phyloP scores from a whole-genome alignment of 345 rosid genomes.

The Salix dunnii region DNA sequence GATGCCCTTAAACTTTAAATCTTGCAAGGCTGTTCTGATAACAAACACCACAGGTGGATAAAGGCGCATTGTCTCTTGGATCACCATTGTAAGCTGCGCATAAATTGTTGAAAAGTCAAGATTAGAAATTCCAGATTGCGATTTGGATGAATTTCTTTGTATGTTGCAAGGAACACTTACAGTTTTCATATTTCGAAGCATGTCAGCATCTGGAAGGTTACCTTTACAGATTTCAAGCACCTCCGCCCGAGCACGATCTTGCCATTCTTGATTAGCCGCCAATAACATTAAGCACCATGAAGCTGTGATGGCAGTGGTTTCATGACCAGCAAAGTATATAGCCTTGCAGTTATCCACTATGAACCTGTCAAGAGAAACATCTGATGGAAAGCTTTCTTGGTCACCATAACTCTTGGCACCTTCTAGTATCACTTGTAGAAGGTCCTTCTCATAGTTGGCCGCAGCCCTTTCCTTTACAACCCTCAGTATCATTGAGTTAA shows the following conservation, averaged over 20 bases:
- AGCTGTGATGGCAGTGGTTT: conserved; percentile 21
- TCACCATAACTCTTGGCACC: conserved; percentile 6
- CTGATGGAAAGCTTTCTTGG: not conserved
- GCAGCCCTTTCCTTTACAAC: conserved; percentile 21
- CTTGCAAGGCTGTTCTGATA: conserved; percentile 15
- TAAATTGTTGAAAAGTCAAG: not conserved
- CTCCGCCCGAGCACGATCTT: conserved; percentile 17
- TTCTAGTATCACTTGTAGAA: conserved; percentile 23
- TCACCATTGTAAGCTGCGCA: conserved; percentile 26
- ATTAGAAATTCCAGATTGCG: not conserved
- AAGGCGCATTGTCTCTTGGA: conserved; percentile 19
- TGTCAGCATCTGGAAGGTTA: conserved; percentile 18
- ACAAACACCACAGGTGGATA: conserved; percentile 10
- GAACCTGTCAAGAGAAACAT: conserved; percentile 8
- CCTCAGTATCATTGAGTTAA: conserved; percentile 14
- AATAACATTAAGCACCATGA: conserved; percentile 24
- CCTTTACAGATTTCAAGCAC: conserved; percentile 17
- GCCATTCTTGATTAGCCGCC: conserved; percentile 34
- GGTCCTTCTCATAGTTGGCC: conserved; percentile 18
- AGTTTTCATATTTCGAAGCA: conserved; percentile 30
- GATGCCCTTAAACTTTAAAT: conserved; percentile 25
- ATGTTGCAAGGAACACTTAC: conserved; percentile 8
- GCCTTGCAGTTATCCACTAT: conserved; percentile 36
- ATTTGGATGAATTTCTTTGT: not conserved
- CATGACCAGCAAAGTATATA: conserved; percentile 31